Conservation (phyloP, 768 basidiomycete genomes). For the Pleurotus pulmonarius region DNA sequence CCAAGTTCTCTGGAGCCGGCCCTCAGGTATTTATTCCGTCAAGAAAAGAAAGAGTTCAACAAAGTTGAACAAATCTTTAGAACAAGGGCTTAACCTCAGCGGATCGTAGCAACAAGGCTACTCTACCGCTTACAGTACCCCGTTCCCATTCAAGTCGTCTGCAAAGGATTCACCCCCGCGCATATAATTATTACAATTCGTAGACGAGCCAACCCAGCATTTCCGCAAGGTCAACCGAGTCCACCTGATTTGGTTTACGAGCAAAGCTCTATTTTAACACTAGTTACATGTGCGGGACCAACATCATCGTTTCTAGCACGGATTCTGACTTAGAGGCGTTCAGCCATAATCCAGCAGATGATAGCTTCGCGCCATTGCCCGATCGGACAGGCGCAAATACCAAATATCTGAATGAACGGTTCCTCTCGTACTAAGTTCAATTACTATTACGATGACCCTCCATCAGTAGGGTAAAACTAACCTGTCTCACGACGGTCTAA, state of each 20-base stretch:
- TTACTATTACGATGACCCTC: conserved; percentile 71
- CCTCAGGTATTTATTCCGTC: conserved; percentile 27
- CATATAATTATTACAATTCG: conserved; percentile 65
- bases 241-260: conserved; percentile 64
- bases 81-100: conserved; percentile 74
- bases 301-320: conserved; percentile 73
- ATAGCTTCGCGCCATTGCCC: conserved; percentile 78
- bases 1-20: conserved; percentile 25
- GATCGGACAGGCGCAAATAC: conserved; percentile 77
- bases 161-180: conserved; percentile 73
- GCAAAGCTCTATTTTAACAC: conserved; percentile 68
- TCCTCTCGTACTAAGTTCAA: conserved; percentile 82
- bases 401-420: conserved; percentile 82
- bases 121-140: conserved; percentile 76
- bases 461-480: conserved; percentile 86
- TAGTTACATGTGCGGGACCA: conserved; percentile 62
- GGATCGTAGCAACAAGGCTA: conserved; percentile 78
- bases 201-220: conserved; percentile 46
- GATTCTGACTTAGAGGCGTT: conserved; percentile 84
- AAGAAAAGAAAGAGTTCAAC: conserved; percentile 40
- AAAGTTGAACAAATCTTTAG: conserved; percentile 63
- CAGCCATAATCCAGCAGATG: conserved; percentile 83
- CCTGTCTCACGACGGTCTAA: conserved; percentile 83
- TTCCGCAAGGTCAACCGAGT: conserved; percentile 48
- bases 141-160: conserved; percentile 75